Conservation (phyloP, 257 asterid species). For the Rauvolfia tetraphylla region DNA sequence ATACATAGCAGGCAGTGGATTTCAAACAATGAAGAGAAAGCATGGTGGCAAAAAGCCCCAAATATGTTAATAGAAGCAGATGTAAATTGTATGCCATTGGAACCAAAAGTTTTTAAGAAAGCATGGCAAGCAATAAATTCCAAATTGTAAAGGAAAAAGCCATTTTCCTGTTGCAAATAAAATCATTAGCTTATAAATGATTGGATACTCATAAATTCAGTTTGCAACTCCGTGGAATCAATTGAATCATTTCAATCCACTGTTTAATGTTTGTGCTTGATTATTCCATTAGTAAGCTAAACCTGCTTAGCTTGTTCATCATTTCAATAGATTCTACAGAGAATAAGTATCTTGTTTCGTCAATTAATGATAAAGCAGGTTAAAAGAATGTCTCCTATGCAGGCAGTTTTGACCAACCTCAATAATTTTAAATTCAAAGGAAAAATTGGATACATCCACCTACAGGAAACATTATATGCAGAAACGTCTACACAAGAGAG, state of each 20-base stretch:
- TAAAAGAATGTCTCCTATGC: background rate
- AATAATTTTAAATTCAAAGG: background rate
- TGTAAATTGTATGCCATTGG: background rate
- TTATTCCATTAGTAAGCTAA: background rate
- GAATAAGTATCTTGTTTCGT: background rate
- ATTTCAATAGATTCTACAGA: background rate
- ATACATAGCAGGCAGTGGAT: background rate
- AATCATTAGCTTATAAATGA: background rate
- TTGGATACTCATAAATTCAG: background rate
- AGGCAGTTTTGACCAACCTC: background rate
- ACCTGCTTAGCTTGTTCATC: background rate
- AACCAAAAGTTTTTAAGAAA: background rate
- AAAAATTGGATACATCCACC: background rate
- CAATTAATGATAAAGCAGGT: background rate
- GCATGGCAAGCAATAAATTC: background rate
- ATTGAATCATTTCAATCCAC: background rate
- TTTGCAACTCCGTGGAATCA: background rate
- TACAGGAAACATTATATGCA: too few species aligned
- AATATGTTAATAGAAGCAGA: background rate
- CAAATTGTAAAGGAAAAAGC: background rate
- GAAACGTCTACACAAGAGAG: too few species aligned
- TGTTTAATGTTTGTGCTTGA: background rate
- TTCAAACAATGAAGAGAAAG: background rate
- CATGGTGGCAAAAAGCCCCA: background rate
- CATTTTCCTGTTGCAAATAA: too few species aligned